Percentiles rank a stretch among this genome's conserved stretches.
phyloP scores from a whole-genome alignment of 192 early-diverging fungal genomes.

The Chytriomyces sp. region DNA sequence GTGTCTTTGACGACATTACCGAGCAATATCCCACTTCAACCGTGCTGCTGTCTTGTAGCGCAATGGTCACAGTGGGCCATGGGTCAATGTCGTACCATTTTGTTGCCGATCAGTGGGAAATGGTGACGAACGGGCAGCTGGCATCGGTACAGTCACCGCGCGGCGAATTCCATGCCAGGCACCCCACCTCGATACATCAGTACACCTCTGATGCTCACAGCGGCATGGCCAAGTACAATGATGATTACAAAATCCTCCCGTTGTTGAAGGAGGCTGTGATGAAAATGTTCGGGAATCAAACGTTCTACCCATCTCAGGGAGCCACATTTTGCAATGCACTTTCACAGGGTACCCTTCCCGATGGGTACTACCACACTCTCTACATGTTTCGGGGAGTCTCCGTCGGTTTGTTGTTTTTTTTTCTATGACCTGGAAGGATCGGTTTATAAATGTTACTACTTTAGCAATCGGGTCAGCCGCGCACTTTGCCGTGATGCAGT shows the following conservation, averaged over 20 bases:
- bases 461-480: conserved; percentile 11
- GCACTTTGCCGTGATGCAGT: conserved; percentile 36
- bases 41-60: conserved; percentile 10
- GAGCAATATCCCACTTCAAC: not conserved
- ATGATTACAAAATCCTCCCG: conserved; percentile 6
- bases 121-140: conserved; percentile 25
- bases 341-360: conserved; percentile 24
- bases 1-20: conserved; percentile 13
- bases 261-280: conserved; percentile 16
- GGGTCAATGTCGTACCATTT: conserved; percentile 18
- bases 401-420: not conserved
- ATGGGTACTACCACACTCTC: conserved; percentile 28
- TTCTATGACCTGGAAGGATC: not conserved
- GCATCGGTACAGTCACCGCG: not conserved
- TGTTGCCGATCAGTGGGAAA: conserved; percentile 33
- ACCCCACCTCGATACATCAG: conserved; percentile 19
- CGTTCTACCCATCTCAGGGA: conserved; percentile 24
- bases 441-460: not conserved
- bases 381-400: conserved; percentile 16
- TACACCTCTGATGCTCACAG: not conserved
- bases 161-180: not conserved
- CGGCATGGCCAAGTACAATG: not conserved
- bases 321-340: conserved; percentile 21
- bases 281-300: not conserved
- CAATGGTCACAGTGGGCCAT: not conserved